A percentile compares a stretch with the other conserved stretches of the same genome.
Evolutionary conservation across 192 early-diverging fungal species (phyloP).

Genomic region (Linderina pennispora): DNA sequence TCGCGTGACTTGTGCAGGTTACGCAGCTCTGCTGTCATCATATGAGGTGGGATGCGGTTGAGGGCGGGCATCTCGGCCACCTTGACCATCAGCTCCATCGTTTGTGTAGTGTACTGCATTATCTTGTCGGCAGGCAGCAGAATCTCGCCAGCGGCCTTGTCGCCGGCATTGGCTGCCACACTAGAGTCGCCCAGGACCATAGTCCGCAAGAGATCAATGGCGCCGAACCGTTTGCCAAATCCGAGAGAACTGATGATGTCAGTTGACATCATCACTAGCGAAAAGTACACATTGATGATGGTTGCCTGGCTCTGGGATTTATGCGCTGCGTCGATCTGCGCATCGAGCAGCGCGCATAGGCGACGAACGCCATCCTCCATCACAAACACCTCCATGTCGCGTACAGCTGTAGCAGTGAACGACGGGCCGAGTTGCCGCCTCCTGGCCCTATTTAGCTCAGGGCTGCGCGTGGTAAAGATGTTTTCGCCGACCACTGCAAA

Average conservation of each 20-base stretch:
- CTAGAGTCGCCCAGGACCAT: slow-evolving; percentile 1
- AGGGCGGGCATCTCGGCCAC: slow-evolving; percentile 12
- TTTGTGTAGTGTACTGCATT: slow-evolving; percentile 7
- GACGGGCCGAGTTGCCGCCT: slow-evolving; percentile 15
- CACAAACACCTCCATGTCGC: slow-evolving; percentile 17
- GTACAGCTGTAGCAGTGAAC: slow-evolving; percentile 9
- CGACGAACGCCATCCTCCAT: slow-evolving; percentile 7
- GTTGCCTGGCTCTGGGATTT: not conserved
- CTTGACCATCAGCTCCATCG: slow-evolving; percentile 21
- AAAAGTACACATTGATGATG: slow-evolving; percentile 5
- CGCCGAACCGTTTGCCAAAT: slow-evolving; percentile 11
- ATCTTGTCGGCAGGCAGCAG: not conserved
- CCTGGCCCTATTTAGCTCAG: slow-evolving; percentile 13
- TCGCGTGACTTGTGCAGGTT: slow-evolving; percentile 8
- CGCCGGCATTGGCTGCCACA: not conserved
- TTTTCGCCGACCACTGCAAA: slow-evolving; percentile 13
- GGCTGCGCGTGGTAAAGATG: slow-evolving; percentile 22
- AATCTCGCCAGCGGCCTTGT: not conserved
- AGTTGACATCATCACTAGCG: slow-evolving; percentile 21
- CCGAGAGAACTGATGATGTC: slow-evolving; percentile 18
- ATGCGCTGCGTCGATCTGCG: not conserved
- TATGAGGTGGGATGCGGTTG: not conserved
- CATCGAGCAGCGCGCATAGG: slow-evolving; percentile 14
- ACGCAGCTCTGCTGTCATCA: slow-evolving; percentile 1
- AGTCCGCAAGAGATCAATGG: too few species aligned